Base-by-base conservation (phyloP, 305 asterid species). In the Solanum hybrid region DNA sequence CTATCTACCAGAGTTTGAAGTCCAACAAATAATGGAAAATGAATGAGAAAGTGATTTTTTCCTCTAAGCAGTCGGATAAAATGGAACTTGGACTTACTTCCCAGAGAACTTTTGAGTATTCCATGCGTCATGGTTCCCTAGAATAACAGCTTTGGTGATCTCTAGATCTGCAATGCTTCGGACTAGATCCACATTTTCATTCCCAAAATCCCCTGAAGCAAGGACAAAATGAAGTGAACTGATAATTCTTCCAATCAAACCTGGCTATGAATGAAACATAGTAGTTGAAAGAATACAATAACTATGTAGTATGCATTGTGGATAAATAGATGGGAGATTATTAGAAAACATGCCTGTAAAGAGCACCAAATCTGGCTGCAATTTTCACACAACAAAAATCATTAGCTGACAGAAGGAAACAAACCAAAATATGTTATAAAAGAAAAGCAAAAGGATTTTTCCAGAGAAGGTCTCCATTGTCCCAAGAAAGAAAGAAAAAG, bases 121-220 rank as follows among this genome's bases (percentile, higher is more conserved):
- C 99, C 99, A 96, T 86, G 98, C 99, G 89, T 97, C 99, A 92
- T 97, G 99, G 94, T 97, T 96, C 90, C 99, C 99, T 92, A 97
- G 91, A 89, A 97, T 96, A 91, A 94, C 92, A 89, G 98, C 98
- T 93, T 96, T 97, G 14, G 95, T 80, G 77, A 96, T 92, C 71
- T 94, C 94, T 69, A 97, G 94, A 57, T 90, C 92, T 67, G 99
- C 95, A 93, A 96, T 90, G 90, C 97, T 96, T 90, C 91, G 79
- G 78, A 96, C 98, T 34, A 97, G 94, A 86, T 94, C 96, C 86
- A 94, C 98, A 87, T 95, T 97, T 95, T 94, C 99, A 95, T 97
- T 95, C 87, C 98, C 99, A 93, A 97, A 95, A 94, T 97, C 99
- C 95, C 99, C 99, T 97, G 94, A 91, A 92, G 88, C 76, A 91